Evolutionary conservation across 495 filamentous ascomycete genomes (phyloP), one percentile per base, ranked within the genome.

Genomic region (Penicillium longicatenatum): DNA sequence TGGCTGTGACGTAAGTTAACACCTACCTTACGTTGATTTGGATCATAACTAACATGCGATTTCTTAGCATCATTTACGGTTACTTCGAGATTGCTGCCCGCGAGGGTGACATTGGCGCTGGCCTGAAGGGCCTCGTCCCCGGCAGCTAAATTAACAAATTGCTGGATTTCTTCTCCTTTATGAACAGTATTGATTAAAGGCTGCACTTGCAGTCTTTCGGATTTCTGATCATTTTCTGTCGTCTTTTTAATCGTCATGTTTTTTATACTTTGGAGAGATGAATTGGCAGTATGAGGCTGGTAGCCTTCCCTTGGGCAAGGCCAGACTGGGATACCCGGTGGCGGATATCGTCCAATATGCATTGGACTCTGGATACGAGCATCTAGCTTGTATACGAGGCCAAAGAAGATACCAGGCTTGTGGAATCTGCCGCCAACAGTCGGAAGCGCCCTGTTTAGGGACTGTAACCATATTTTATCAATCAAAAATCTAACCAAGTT

Each of bases 11-110:
- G 91, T 97, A 85, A 88, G 92, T 89, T 73, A 54, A 54, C 6
- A 22, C 17, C 37, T 39, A 9, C 17, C 37, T 30, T 29, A 9
- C 14, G 19, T 19, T 54, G 9, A 59, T 48, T 3, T 9, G 17
- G 50, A 26, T 7, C 29, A 54, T 42, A 44, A 61, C 75, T 62
- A 79, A 52, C 31, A 21, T 48, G 29, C 1, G 31, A 6, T 33
- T 1, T 58, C n/a, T 21, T 54, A 97, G 92, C 31, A 98, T 98
- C 70, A 98, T 98, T 76, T 98, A 98, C 71, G 89, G 92, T 58
- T 98, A 98, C 78, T 98, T 99, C 67, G 95, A 99, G 73, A 98
- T 98, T 68, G 95, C 95, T 22, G 95, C 95, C 63, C 96, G 97
- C 71, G 95, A 99, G 76, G 94, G 94, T 58, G 95, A 97, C 70